Evolutionary conservation across 768 basidiomycete species (phyloP), one percentile per base, ranked within the genome.

Genomic region (Phaeotremella fagi): DNA sequence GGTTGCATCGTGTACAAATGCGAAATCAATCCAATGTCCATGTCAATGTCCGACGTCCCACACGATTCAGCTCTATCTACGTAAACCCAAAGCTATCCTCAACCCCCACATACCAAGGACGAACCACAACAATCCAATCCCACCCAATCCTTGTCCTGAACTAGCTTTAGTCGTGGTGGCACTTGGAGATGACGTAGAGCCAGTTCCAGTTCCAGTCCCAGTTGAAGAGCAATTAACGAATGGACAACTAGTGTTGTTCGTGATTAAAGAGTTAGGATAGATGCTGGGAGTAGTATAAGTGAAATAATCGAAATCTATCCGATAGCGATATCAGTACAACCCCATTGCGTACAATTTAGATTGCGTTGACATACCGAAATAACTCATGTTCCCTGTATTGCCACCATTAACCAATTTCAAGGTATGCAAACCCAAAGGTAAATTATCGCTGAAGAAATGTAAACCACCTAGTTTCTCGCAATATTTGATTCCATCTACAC

Each of bases 401-500:
- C 70, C 67, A 20, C 56, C 51, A 57, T 74, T 74, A 15, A 53
- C 52, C 16, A 74, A 26, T 25, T 49, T 59, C 23, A 72, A 31
- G 9, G 41, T 41, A 50, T 74, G 73, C 9, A 26, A 44, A 0
- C 73, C 73, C 24, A 55, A 48, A 2, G 55, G 55, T n/a, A 74
- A 47, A 6, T 52, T 54, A 0, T 54, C 60, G 0, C 49, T 52
- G 22, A 65, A 61, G 24, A 52, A 66, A 16, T 66, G 63, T 29
- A 74, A 49, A n/a, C 63, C 63, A 1, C 61, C 63, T 25, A 74
- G 55, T 57, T 74, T 74, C 45, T 74, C 73, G 43, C 73, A 74
- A 11, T 48, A 49, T 44, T 72, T 72, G 7, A 53, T 66, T 0
- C 33, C 36, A 20, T 41, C 38, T 41, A 20, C 22, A 3, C 64